Conservation (phyloP, 495 filamentous ascomycete species). For the Trichoderma erinaceum region DNA sequence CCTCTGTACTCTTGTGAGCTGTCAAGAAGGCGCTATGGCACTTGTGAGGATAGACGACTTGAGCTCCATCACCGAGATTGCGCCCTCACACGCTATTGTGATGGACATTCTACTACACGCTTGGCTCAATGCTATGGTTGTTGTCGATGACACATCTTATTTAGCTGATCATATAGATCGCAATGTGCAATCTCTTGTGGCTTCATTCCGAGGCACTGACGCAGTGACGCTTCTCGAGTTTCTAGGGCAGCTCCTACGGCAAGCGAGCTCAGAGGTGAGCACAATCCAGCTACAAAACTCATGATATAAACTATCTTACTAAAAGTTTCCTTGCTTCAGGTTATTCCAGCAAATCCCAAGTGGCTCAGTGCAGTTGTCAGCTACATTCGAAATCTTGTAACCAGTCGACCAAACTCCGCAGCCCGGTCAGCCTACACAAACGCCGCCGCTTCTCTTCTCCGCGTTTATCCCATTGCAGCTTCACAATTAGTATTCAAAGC, state of each 20-base stretch:
- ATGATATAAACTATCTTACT: neutral
- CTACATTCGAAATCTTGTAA: conserved; percentile 39
- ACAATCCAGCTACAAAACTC: neutral
- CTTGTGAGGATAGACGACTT: conserved; percentile 43
- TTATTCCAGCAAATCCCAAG: conserved; percentile 29
- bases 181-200: conserved; percentile 37
- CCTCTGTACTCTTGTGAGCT: conserved; percentile 43
- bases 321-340: conserved; percentile 17
- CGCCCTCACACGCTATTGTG: conserved; percentile 44
- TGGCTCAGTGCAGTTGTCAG: conserved; percentile 39
- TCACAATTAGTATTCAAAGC: conserved; percentile 44
- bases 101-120: conserved; percentile 47
- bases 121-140: conserved; percentile 38
- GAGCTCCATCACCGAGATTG: conserved; percentile 45
- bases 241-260: conserved; percentile 38
- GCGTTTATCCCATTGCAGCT: conserved; percentile 39
- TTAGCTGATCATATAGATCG: conserved; percentile 38
- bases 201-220: conserved; percentile 45
- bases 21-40: conserved; percentile 38
- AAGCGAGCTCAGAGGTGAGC: conserved; percentile 37
- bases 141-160: conserved; percentile 21
- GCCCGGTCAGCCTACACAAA: conserved; percentile 46
- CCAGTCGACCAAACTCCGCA: conserved; percentile 39
- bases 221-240: conserved; percentile 45
- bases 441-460: conserved; percentile 46